Evolutionary conservation across 2,329 filamentous ascomycete species (phyloP), one percentile per base, ranked within the genome.

Genomic region (Hymenoscyphus repandus): DNA sequence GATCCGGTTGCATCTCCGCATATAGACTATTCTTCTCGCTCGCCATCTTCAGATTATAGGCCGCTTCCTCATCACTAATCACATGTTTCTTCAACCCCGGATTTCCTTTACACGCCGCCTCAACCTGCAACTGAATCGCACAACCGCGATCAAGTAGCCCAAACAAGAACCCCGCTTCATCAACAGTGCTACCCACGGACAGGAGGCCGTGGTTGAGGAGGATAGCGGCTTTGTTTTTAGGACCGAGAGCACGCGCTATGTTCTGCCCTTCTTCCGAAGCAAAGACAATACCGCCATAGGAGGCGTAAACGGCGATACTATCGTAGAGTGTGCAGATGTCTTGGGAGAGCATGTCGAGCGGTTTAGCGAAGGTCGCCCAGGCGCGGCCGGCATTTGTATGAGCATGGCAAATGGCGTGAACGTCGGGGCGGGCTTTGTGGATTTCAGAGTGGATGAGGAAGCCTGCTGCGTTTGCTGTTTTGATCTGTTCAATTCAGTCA

Each of bases 111-210:
- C 75, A 78, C 0, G 86, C 85, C 0, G 85, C 83, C 68, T 90
- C 86, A 34, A 82, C 80, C 58, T 76, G 70, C 46, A 88, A 70
- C 69, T 90, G 85, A 31, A 86, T 77, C 50, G 80, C 75, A 64
- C 86, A 89, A 42, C 78, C 81, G 44, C 83, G 74, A 66, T 90
- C 86, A 65, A 88, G 74, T 40, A 85, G 69, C 0, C 79, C 81
- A 63, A 88, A 86, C 46, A 88, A 66, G 65, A 83, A 90, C 0
- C 81, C 82, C 1, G 86, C 86, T 67, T 90, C 86, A 62, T 90
- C 86, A 2, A 90, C 85, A 0, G 86, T 90, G 6, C 67, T 62
- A 3, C 86, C 86, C 0, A 88, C 85, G 0, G 83, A 87, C 45
- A 90, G 67, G 33, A 90, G 69, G 0, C 86, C 86, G 67, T 90